Evolutionary conservation across 345 rosid species (phyloP).

Genomic region (Ceriops decandra): DNA sequence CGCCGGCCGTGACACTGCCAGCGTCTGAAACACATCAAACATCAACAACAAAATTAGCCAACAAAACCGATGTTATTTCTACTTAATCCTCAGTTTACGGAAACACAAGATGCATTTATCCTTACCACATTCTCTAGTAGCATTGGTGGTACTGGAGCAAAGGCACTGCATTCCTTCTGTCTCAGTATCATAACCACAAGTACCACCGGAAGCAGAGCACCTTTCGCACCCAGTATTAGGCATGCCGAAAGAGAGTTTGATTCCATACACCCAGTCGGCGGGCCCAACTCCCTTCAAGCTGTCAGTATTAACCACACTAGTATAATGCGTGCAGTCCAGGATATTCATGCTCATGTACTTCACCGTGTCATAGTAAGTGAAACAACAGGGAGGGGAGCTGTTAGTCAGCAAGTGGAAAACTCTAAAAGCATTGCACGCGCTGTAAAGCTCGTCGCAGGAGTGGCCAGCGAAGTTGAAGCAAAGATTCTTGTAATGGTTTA

Average conservation of each 20-base stretch:
- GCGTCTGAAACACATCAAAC: conserved; percentile 10
- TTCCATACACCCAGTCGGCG: conserved; percentile 83
- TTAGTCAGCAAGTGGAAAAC: conserved; percentile 46
- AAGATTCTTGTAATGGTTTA: conserved; percentile 70
- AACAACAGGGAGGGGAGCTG: conserved; percentile 74
- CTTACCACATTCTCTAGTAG: conserved; percentile 81
- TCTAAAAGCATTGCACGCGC: conserved; percentile 63
- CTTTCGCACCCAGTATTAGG: conserved; percentile 74
- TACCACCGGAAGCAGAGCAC: conserved; percentile 68
- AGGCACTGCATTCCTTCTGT: conserved; percentile 58
- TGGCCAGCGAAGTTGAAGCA: conserved; percentile 71
- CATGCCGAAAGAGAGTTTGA: conserved; percentile 52
- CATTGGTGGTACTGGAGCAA: conserved; percentile 54
- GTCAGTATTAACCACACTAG: conserved; percentile 51
- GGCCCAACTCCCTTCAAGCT: conserved; percentile 54
- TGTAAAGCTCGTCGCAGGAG: conserved; percentile 82
- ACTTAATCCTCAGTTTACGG: neutral
- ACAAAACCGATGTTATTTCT: neutral
- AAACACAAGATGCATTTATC: neutral
- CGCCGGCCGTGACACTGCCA: conserved; percentile 17
- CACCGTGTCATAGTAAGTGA: conserved; percentile 77
- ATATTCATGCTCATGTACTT: conserved; percentile 80
- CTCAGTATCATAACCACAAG: conserved; percentile 80
- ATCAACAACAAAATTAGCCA: neutral
- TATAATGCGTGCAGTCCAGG: conserved; percentile 81